phyloP scores from a whole-genome alignment of 768 basidiomycete genomes.

The Suillus cothurnatus region DNA sequence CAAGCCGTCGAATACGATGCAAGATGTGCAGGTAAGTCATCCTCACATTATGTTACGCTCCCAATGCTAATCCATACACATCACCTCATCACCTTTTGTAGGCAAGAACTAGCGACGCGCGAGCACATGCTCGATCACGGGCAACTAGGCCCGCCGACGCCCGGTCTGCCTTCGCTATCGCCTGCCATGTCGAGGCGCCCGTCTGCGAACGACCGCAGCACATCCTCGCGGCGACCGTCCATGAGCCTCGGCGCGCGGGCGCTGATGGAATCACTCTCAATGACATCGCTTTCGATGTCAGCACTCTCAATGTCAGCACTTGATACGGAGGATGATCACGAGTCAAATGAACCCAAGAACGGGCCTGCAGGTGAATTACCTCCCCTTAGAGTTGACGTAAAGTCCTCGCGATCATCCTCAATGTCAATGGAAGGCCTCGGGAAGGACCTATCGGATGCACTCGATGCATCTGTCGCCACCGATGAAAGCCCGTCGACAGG shows the following conservation, averaged over 20 bases:
- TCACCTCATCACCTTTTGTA: constrained; percentile 25
- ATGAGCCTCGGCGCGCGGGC: constrained; percentile 31
- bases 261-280: constrained; percentile 45
- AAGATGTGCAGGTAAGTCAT: constrained; percentile 80
- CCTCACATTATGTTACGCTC: not conserved
- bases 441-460: constrained; percentile 32
- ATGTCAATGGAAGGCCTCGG: constrained; percentile 37
- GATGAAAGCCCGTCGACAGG: not conserved
- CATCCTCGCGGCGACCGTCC: constrained; percentile 24
- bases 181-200: constrained; percentile 51
- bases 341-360: constrained; percentile 23
- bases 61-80: not conserved
- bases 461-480: constrained; percentile 22
- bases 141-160: constrained; percentile 71
- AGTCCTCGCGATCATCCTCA: constrained; percentile 16
- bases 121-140: constrained; percentile 95
- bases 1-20: constrained; percentile 76
- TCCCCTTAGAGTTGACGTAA: constrained; percentile 13
- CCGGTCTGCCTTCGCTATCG: constrained; percentile 44
- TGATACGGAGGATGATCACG: constrained; percentile 46
- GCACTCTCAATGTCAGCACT: constrained; percentile 59
- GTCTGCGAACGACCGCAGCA: constrained; percentile 29
- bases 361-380: not conserved
- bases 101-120: constrained; percentile 84
- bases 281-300: constrained; percentile 57